phyloP scores from a whole-genome alignment of 1,139 yeast species.

The Scheffersomyces illinoinensis region DNA sequence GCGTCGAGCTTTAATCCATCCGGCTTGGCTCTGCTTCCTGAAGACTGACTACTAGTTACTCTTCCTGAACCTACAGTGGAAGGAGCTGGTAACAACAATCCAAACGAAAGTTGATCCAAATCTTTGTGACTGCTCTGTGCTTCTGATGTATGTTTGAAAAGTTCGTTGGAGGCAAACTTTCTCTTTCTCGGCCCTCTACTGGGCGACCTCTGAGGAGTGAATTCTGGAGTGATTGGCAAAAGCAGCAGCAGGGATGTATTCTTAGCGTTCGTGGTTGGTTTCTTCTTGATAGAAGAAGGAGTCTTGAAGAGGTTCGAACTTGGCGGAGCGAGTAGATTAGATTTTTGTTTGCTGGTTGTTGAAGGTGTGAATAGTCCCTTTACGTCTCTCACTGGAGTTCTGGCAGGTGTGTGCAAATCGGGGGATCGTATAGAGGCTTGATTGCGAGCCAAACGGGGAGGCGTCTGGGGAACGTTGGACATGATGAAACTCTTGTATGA shows the following conservation, averaged over 20 bases:
- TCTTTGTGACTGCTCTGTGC: constrained; percentile 3
- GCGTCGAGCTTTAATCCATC: background rate
- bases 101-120: constrained; percentile 18
- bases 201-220: constrained; percentile 33
- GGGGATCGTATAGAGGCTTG: background rate
- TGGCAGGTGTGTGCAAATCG: background rate
- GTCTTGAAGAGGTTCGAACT: constrained; percentile 9
- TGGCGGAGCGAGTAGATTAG: constrained; percentile 3
- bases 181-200: constrained; percentile 11
- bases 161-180: constrained; percentile 14
- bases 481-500: background rate
- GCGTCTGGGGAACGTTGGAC: background rate
- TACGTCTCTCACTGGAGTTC: background rate
- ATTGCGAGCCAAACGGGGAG: background rate
- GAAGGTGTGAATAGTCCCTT: constrained; percentile 10
- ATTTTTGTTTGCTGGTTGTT: constrained; percentile 9
- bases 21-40: background rate
- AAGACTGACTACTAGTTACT: background rate
- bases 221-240: constrained; percentile 34
- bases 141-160: constrained; percentile 10
- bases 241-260: constrained; percentile 1
- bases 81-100: constrained; percentile 41
- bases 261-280: constrained; percentile 3
- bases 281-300: constrained; percentile 12
- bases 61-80: constrained; percentile 45